phyloP scores from a whole-genome alignment of 352 stramenopile species.

The Phytophthora agathidicida region DNA sequence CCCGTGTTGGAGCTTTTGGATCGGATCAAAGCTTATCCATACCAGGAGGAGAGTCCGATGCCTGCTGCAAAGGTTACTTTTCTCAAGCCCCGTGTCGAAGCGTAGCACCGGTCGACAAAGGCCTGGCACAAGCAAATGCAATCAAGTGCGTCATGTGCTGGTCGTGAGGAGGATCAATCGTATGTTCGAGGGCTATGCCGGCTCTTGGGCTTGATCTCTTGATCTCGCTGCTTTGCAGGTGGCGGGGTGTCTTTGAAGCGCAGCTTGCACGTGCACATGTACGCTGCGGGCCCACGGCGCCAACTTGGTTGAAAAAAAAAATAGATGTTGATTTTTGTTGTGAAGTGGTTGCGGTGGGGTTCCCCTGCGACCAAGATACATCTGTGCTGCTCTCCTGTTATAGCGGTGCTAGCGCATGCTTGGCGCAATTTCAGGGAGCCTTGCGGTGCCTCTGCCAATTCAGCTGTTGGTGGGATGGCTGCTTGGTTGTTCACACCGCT shows the following conservation, averaged over 20 bases:
- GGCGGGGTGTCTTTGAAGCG: slow-evolving; percentile 10
- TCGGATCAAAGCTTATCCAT: too few relatives aligned
- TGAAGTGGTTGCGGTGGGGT: too few relatives aligned
- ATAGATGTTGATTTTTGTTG: too few relatives aligned
- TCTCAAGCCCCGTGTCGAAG: background rate
- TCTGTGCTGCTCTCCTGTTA: too few relatives aligned
- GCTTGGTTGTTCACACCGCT: slow-evolving; percentile 4
- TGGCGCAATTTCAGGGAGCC: slow-evolving; percentile 3
- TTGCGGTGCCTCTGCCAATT: slow-evolving; percentile 12
- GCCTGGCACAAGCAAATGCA: slow-evolving; percentile 7
- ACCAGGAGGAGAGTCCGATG: background rate
- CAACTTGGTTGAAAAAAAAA: too few relatives aligned
- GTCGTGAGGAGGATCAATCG: slow-evolving; percentile 1
- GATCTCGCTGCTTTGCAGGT: slow-evolving; percentile 7
- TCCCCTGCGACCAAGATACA: too few relatives aligned
- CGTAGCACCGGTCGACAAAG: background rate
- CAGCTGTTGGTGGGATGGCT: slow-evolving; percentile 1
- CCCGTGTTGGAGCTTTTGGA: too few relatives aligned
- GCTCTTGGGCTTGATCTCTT: slow-evolving; percentile 6
- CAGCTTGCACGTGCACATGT: background rate
- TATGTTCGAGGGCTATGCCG: slow-evolving; percentile 10
- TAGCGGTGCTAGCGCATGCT: background rate
- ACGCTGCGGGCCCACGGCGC: too few relatives aligned
- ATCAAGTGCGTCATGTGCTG: slow-evolving; percentile 2
- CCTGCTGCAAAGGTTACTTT: background rate